These are phyloP conservation scores for Massariosphaeria phaeospora DNA, from an alignment of 495 filamentous ascomycete genomes.

Conservation along the genomic window DNA sequence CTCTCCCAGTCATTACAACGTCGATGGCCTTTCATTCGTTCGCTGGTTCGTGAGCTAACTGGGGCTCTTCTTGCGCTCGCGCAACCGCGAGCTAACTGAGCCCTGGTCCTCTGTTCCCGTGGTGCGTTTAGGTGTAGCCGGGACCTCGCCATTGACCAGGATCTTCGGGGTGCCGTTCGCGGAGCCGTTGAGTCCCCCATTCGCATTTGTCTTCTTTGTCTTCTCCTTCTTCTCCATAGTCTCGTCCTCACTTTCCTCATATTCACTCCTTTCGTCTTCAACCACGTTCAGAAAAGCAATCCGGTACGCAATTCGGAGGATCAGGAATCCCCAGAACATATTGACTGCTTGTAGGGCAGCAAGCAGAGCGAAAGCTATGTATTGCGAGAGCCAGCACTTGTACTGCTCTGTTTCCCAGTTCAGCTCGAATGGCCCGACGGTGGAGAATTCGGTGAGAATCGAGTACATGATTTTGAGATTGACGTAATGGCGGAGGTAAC, in stretches of 20 bases:
- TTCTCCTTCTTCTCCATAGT: background rate
- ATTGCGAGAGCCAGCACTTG: slow-evolving; percentile 42
- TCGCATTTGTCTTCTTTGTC: background rate
- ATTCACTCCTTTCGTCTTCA: slow-evolving; percentile 41
- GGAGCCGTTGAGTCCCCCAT: background rate
- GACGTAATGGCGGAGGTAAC: slow-evolving; percentile 86
- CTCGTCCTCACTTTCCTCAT: slow-evolving; percentile 34
- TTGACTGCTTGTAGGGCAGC: slow-evolving; percentile 40
- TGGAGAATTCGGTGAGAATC: slow-evolving; percentile 79
- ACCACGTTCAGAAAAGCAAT: slow-evolving; percentile 22
- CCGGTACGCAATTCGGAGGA: slow-evolving; percentile 36
- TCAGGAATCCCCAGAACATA: slow-evolving; percentile 41
- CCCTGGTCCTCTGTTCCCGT: background rate
- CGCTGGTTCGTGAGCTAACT: too few relatives aligned
- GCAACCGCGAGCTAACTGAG: background rate
- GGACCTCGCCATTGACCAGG: slow-evolving; percentile 10
- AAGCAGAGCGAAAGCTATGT: slow-evolving; percentile 39
- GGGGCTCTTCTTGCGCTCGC: slow-evolving; percentile 18
- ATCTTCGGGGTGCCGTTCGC: slow-evolving; percentile 23
- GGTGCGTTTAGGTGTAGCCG: background rate
- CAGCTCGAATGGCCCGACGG: slow-evolving; percentile 66
- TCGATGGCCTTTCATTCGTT: too few relatives aligned
- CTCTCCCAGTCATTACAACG: too few relatives aligned
- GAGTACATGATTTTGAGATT: slow-evolving; percentile 85
- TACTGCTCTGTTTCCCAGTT: slow-evolving; percentile 43